phyloP scores from a whole-genome alignment of 2,329 filamentous ascomycete species.

The Fonsecaea pedrosoi region DNA sequence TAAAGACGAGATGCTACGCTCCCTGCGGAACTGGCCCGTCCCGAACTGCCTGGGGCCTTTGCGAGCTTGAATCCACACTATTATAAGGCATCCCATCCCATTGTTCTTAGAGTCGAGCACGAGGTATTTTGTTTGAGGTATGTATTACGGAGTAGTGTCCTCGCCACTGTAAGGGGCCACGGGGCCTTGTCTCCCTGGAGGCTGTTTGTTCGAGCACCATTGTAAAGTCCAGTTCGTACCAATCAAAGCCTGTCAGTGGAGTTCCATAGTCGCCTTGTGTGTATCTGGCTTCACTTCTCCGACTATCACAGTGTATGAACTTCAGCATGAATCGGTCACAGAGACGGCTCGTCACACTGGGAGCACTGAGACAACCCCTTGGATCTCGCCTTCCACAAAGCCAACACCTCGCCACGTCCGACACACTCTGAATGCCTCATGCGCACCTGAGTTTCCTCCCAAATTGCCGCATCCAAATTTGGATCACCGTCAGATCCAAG shows the following conservation, averaged over 20 bases:
- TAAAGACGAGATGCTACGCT: not conserved
- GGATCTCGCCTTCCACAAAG: not conserved
- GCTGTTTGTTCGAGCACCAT: not conserved
- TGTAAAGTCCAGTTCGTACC: not conserved
- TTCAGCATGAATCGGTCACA: not conserved
- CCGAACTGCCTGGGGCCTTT: not conserved
- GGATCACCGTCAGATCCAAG: not conserved
- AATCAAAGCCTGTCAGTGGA: not conserved
- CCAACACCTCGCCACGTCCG: not conserved
- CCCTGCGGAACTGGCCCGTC: not conserved
- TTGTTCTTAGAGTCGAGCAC: not conserved
- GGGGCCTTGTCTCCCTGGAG: not conserved
- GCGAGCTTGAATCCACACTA: not conserved
- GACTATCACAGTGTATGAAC: not conserved
- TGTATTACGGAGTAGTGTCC: not conserved
- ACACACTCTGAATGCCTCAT: not conserved
- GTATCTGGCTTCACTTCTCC: not conserved
- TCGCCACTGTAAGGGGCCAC: not conserved
- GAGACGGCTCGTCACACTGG: not conserved
- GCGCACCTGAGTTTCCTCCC: not conserved
- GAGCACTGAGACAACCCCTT: not conserved
- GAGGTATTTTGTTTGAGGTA: not conserved
- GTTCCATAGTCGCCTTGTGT: not conserved
- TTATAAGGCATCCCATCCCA: not conserved
- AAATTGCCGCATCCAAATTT: slow-evolving; percentile 2